Conservation (phyloP, 768 basidiomycete genomes). For the Leucogyrophana mollusca region DNA sequence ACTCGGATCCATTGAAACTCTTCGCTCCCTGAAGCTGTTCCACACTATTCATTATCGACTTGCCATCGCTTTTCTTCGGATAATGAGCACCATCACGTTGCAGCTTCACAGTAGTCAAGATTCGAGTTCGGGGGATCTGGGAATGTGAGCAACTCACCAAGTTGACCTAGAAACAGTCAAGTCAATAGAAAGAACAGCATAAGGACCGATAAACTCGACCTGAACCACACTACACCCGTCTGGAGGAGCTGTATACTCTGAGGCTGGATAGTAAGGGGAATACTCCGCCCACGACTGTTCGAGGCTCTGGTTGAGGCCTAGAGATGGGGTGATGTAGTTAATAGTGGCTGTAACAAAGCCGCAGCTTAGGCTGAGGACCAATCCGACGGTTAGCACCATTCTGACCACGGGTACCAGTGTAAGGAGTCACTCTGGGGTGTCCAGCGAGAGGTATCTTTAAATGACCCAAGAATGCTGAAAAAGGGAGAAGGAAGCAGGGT, state of each 20-base stretch:
- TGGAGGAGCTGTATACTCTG: slow-evolving; percentile 40
- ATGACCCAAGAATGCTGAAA: too few relatives aligned
- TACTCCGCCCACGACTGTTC: slow-evolving; percentile 50
- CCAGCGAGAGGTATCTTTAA: too few relatives aligned
- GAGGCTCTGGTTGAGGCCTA: background rate
- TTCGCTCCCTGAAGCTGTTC: slow-evolving; percentile 49
- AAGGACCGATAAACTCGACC: slow-evolving; percentile 31
- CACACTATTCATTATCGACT: slow-evolving; percentile 45
- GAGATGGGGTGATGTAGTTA: background rate
- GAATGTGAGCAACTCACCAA: background rate
- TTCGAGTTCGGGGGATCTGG: too few relatives aligned
- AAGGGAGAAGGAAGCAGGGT: too few relatives aligned
- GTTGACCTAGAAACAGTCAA: background rate
- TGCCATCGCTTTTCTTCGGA: slow-evolving; percentile 50
- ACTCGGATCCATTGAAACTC: slow-evolving; percentile 37
- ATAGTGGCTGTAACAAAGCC: background rate
- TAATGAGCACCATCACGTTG: slow-evolving; percentile 79
- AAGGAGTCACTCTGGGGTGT: too few relatives aligned
- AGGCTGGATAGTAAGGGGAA: slow-evolving; percentile 48
- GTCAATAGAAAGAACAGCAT: too few relatives aligned
- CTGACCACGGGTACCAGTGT: too few relatives aligned
- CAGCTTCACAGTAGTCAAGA: slow-evolving; percentile 39
- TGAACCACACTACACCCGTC: slow-evolving; percentile 46
- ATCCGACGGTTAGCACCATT: too few relatives aligned
- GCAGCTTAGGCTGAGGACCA: too few relatives aligned